Conservation (phyloP, 306 rosid genomes). For the Dicorynia guianensis region DNA sequence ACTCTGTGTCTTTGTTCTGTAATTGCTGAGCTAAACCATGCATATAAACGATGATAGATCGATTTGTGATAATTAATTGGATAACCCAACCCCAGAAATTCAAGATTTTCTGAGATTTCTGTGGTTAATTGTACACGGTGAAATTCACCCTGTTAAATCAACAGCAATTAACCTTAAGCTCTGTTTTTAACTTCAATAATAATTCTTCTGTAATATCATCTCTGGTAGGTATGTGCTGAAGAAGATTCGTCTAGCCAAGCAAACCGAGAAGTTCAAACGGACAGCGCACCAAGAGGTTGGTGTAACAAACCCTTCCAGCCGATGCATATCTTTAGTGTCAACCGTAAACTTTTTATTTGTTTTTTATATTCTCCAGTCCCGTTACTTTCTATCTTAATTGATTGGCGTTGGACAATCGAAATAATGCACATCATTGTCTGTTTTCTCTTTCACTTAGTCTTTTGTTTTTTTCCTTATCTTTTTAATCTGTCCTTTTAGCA, state of each 20-base stretch:
- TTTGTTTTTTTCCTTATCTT: background rate
- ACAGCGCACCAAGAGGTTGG: conserved; percentile 95
- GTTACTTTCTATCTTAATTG: background rate
- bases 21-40: conserved; percentile 22
- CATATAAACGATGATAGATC: conserved; percentile 20
- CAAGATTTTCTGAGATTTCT: conserved; percentile 20
- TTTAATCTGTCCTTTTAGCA: conserved; percentile 4
- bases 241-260: conserved; percentile 93
- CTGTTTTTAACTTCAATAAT: conserved; percentile 11
- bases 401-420: conserved; percentile 32
- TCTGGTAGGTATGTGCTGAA: conserved; percentile 85
- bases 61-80: conserved; percentile 16
- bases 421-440: background rate
- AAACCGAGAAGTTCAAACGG: conserved; percentile 87
- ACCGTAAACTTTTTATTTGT: conserved; percentile 12
- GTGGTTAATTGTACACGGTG: conserved; percentile 26
- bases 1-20: conserved; percentile 12
- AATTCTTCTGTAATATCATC: conserved; percentile 37
- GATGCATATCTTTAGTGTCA: conserved; percentile 38
- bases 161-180: conserved; percentile 4
- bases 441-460: background rate
- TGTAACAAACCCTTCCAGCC: conserved; percentile 38
- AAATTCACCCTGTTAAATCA: conserved; percentile 1
- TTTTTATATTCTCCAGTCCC: background rate
- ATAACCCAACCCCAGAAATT: conserved; percentile 37